Conservation (phyloP, 2,329 filamentous ascomycete genomes). For the Penicillium sp. region DNA sequence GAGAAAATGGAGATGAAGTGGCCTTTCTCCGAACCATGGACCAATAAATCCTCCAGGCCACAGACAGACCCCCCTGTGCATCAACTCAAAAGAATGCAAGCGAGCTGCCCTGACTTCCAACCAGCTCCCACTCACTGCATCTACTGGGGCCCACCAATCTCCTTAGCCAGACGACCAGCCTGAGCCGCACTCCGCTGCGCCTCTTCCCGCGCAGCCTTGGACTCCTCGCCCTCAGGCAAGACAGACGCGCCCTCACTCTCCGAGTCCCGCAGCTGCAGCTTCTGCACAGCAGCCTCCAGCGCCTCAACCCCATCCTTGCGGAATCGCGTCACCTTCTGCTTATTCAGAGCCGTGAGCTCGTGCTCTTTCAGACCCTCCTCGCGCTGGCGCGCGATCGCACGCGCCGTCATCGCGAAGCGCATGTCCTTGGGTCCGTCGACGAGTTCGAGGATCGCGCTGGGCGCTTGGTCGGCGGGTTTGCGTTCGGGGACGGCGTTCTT, state of each 20-base stretch:
- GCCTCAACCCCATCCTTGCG: slow-evolving; percentile 66
- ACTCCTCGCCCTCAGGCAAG: slow-evolving; percentile 2
- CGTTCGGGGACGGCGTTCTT: slow-evolving; percentile 19
- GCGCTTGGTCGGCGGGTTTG: slow-evolving; percentile 71
- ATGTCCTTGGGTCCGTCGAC: slow-evolving; percentile 94
- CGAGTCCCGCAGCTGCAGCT: slow-evolving; percentile 57
- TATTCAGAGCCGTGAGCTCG: slow-evolving; percentile 74
- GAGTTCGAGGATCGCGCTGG: slow-evolving; percentile 87
- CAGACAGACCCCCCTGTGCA: background rate
- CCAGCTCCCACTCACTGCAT: background rate
- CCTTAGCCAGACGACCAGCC: slow-evolving; percentile 5
- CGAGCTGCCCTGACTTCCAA: background rate
- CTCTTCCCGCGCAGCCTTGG: slow-evolving; percentile 28
- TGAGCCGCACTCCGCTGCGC: slow-evolving; percentile 12
- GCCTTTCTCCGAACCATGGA: background rate
- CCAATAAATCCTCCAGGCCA: background rate
- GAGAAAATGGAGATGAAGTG: slow-evolving; percentile 2
- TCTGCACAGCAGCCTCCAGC: slow-evolving; percentile 63
- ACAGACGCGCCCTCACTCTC: slow-evolving; percentile 33
- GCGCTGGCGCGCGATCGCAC: slow-evolving; percentile 68
- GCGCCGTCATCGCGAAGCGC: slow-evolving; percentile 91
- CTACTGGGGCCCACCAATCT: slow-evolving; percentile 4
- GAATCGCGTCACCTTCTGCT: slow-evolving; percentile 79
- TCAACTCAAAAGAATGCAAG: background rate
- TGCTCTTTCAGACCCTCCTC: slow-evolving; percentile 58